phyloP scores from a whole-genome alignment of 2,329 filamentous ascomycete genomes.

The Biscogniauxia sp. region DNA sequence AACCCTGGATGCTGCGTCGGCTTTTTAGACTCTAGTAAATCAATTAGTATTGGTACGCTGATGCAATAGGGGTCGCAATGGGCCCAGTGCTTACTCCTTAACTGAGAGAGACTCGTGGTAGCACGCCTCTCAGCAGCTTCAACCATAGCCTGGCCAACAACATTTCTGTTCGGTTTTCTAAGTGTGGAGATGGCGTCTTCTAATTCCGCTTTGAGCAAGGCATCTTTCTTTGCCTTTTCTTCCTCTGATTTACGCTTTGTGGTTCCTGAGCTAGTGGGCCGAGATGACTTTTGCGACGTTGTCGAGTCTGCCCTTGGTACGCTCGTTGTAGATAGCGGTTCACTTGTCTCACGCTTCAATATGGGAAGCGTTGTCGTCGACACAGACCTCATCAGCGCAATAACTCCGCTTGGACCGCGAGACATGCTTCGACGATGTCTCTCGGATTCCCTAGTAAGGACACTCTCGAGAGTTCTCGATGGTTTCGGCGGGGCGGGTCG shows the following conservation, averaged over 20 bases:
- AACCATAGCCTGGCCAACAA: constrained; percentile 64
- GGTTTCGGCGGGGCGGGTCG: constrained; percentile 41
- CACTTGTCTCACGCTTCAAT: constrained; percentile 68
- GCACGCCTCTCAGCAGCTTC: constrained; percentile 65
- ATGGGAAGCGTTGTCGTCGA: constrained; percentile 63
- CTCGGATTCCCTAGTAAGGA: constrained; percentile 55
- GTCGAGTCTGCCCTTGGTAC: constrained; percentile 43
- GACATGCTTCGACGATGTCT: constrained; percentile 54
- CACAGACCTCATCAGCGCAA: constrained; percentile 66
- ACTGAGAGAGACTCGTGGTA: constrained; percentile 43
- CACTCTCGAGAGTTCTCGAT: constrained; percentile 57
- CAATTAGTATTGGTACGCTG: constrained; percentile 28
- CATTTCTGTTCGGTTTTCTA: constrained; percentile 71
- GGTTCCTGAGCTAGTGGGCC: constrained; percentile 35
- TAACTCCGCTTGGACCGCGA: constrained; percentile 54
- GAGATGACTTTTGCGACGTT: constrained; percentile 40
- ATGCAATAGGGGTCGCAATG: neutral
- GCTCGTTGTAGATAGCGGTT: constrained; percentile 51
- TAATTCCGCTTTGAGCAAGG: constrained; percentile 66
- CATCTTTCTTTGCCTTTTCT: constrained; percentile 62
- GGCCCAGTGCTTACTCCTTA: constrained; percentile 45
- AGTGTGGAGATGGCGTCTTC: constrained; percentile 71
- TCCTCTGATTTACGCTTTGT: constrained; percentile 53
- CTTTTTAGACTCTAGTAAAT: constrained; percentile 49
- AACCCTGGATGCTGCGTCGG: constrained; percentile 39